These are phyloP conservation scores for Sarcodon aspratus DNA, from an alignment of 768 basidiomycete genomes.

Conservation along the genomic window DNA sequence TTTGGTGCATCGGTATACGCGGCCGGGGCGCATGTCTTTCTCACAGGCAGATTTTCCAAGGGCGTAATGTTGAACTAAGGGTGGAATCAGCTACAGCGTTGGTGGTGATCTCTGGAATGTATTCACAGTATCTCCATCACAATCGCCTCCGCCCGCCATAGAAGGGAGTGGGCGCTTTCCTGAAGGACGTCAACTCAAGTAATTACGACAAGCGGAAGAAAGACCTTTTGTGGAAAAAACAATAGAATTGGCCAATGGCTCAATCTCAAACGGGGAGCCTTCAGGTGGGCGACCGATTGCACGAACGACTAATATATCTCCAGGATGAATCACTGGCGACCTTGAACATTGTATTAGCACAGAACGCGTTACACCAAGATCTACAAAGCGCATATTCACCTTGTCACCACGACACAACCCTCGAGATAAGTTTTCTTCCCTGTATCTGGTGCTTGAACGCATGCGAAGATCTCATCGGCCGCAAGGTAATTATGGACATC, in stretches of 20 bases:
- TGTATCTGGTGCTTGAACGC: constrained; percentile 32
- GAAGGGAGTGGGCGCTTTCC: constrained; percentile 51
- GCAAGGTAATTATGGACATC: constrained; percentile 46
- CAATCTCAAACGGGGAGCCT: constrained; percentile 37
- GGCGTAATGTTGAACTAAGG: constrained; percentile 15
- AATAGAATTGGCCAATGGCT: constrained; percentile 47
- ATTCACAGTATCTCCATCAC: constrained; percentile 41
- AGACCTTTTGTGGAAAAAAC: constrained; percentile 53
- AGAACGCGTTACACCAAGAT: not conserved
- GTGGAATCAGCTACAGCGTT: not conserved
- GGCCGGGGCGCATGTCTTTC: constrained; percentile 25
- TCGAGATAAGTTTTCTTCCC: constrained; percentile 30
- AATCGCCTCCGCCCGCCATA: constrained; percentile 56
- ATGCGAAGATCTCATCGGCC: constrained; percentile 51
- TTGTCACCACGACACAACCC: constrained; percentile 35
- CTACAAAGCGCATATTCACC: not conserved
- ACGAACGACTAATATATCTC: constrained; percentile 46
- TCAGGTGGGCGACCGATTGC: constrained; percentile 51
- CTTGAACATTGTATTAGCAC: constrained; percentile 23
- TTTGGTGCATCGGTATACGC: constrained; percentile 35
- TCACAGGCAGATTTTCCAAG: constrained; percentile 15
- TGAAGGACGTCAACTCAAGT: constrained; percentile 11
- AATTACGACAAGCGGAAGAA: not conserved
- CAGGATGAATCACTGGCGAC: constrained; percentile 61
- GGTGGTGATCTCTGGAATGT: not conserved